phyloP scores from a whole-genome alignment of 2,329 filamentous ascomycete genomes.

The Aspergillus fructus region DNA sequence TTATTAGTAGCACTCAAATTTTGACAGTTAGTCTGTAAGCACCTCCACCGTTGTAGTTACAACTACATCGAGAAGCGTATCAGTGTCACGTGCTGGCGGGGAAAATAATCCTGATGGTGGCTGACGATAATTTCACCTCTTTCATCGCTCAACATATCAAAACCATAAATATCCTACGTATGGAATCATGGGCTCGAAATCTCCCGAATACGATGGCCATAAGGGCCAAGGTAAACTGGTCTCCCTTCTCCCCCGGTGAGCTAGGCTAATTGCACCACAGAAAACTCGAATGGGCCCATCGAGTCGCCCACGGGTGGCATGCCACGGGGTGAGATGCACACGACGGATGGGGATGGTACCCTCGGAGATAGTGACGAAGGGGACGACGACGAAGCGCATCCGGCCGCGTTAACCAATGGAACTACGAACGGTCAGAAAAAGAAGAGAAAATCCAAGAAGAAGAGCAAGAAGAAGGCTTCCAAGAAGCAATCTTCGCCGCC shows the following conservation, averaged over 20 bases:
- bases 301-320: conserved; percentile 2
- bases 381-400: conserved; percentile 8
- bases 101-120: too few species aligned
- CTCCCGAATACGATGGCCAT: conserved; percentile 5
- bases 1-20: too few species aligned
- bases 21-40: too few species aligned
- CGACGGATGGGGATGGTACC: conserved; percentile 8
- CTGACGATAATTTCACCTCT: background rate
- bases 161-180: background rate
- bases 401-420: background rate
- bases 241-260: background rate
- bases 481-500: conserved; percentile 48
- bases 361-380: conserved; percentile 8
- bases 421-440: conserved; percentile 11
- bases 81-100: too few species aligned
- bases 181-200: conserved; percentile 10
- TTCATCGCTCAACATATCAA: too few species aligned
- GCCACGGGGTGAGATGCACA: conserved; percentile 3
- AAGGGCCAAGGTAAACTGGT: background rate
- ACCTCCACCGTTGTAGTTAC: too few species aligned
- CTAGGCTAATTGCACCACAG: background rate
- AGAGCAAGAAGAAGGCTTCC: conserved; percentile 36
- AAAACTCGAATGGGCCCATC: background rate
- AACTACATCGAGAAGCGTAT: too few species aligned
- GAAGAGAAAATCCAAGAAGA: conserved; percentile 28